Base-by-base conservation (phyloP, 2,329 filamentous ascomycete genomes). In the Xylariaceae sp. region DNA sequence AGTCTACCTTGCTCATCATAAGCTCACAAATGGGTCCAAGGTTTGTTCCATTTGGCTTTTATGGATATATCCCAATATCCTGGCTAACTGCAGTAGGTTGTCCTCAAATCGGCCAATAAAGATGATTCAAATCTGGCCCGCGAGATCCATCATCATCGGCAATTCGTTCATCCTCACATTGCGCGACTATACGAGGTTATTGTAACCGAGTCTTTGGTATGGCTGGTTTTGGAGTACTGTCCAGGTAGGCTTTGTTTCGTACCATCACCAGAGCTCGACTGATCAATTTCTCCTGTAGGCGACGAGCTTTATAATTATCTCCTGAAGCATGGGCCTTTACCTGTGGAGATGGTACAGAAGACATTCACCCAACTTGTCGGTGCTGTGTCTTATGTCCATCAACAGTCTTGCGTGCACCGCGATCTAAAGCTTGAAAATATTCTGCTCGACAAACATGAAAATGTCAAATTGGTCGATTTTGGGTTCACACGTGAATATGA, bases 281-380 rank as follows among this genome's bases (percentile, higher is more conserved):
- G 58, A 76, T 58, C 54, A 7, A 26, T 43, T 1, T 27, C 24
- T 15, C 49, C 2, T 39, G 18, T 65, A 93, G 92, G 94, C 55
- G 94, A 97, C 74, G 94, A 99, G 75, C 80, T 99, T 16, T 99
- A 97, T 78, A 95, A 97, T 71, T 92, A 97, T 73, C 85, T 99
- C 56, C 85, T 97, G 60, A 82, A 88, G 58, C 84, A 97, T 72
- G 94, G 94, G 8, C 87, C 90, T 8, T 82, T 99, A 36, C 85
- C 92, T 5, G 84, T 89, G 49, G 81, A 88, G 35, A 96, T 96
- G 73, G 93, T 94, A 27, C 92, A 97, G 73, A 94, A 89, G 75
- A 96, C 95, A 45, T 99, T 99, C 72, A 88, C 93, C 2, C 94
- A 99, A 72, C 83, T 99, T 35, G 92, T 97, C 35, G 94, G 94